A percentile compares a stretch with the other conserved stretches of the same genome.
These are phyloP conservation scores for Cyclotella sp. DNA, from an alignment of 108 stramenopile species.

Conservation along the genomic window DNA sequence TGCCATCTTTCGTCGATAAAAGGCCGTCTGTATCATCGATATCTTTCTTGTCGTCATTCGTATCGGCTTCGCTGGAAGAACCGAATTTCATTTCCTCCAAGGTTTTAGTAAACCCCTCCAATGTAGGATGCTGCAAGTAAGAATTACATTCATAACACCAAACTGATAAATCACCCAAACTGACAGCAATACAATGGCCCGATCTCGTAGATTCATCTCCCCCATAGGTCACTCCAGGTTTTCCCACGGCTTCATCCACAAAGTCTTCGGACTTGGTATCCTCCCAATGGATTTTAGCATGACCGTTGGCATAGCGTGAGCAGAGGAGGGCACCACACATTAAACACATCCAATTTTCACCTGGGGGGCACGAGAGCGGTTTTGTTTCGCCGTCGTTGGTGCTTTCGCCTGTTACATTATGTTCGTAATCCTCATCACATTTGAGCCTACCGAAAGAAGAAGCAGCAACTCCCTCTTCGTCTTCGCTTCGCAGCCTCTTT, in stretches of 20 bases:
- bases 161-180: conserved; percentile 77
- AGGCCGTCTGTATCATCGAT: not conserved
- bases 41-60: not conserved
- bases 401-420: not conserved
- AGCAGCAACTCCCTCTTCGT: not conserved
- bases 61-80: conserved; percentile 5
- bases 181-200: conserved; percentile 70
- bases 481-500: conserved; percentile 27
- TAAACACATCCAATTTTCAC: conserved; percentile 84
- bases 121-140: conserved; percentile 54
- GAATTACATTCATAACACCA: conserved; percentile 81
- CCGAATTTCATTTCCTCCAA: conserved; percentile 69
- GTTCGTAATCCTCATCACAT: conserved; percentile 22
- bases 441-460: conserved; percentile 27
- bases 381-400: conserved; percentile 6
- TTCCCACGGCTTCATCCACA: conserved; percentile 9
- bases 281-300: conserved; percentile 70
- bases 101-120: conserved; percentile 44
- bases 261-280: conserved; percentile 49
- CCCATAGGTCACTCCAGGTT: conserved; percentile 23
- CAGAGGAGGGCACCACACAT: conserved; percentile 66
- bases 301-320: conserved; percentile 79
- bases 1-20: not conserved
- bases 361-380: conserved; percentile 49
- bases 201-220: too few relatives aligned